Evolutionary conservation across 2,329 filamentous ascomycete genomes (phyloP), one percentile per base, ranked within the genome.

Genomic region (Alternaria incomplexa): DNA sequence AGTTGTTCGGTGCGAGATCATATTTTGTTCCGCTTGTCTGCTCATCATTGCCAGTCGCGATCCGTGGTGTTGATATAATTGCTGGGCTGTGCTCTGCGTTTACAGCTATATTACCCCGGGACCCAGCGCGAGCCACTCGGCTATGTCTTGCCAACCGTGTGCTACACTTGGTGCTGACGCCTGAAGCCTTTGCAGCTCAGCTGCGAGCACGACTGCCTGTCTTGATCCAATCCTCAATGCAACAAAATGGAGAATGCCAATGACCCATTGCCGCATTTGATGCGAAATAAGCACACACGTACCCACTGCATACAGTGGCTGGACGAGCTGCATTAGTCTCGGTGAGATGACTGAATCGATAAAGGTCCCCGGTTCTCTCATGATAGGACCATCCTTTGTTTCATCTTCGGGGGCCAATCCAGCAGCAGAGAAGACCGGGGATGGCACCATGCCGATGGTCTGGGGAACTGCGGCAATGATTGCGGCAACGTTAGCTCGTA

Each of bases 381-480:
- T 43, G 32, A n/a, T 12, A 48, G 28, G 22, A 25, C 47, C 40
- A 26, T n/a, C 40, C 26, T 30, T 8, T 15, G 22, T 15, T 17
- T 30, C 20, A 44, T 30, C 32, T 11, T 30, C 26, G 13, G 54
- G 30, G 6, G 28, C n/a, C 30, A 23, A 10, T 17, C 26, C 36
- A n/a, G 17, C 25, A 30, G 26, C 25, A 55, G 36, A 30, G 46
- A 54, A 32, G 63, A 23, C 50, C 4, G 73, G 73, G 25, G 74
- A 77, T 12, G 68, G 63, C 6, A 76, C 53, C 63, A 77, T 75
- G 8, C 74, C 75, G 4, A 65, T 72, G n/a, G 75, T 61, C 15
- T 77, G 75, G 0, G 75, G 74, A 2, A 68, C 66, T 9, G 75
- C 70, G 12, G 75, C 73, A 44, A 72, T 68, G 6, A 77, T 63